Evolutionary conservation across 2,329 filamentous ascomycete genomes (phyloP).

Genomic region (Scedosporium boydii): DNA sequence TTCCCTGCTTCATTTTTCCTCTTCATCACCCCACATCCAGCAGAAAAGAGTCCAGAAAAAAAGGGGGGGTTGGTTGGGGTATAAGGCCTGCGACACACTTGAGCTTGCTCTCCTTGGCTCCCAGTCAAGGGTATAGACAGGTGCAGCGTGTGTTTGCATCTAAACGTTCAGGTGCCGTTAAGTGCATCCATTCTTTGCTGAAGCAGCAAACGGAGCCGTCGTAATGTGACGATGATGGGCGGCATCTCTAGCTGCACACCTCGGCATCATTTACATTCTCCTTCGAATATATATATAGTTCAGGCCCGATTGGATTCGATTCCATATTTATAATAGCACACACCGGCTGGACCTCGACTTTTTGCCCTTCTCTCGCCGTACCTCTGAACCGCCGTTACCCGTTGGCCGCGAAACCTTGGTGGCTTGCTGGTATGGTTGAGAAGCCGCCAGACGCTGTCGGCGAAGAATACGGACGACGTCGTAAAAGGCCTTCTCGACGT

Average conservation of each 20-base stretch:
- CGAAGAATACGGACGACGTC: constrained; percentile 90
- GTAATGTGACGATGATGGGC: neutral
- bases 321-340: neutral
- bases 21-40: neutral
- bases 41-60: neutral
- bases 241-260: neutral
- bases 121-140: neutral
- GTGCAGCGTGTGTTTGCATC: neutral
- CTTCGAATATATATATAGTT: neutral
- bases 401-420: neutral
- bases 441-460: constrained; percentile 53
- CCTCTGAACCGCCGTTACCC: constrained; percentile 18
- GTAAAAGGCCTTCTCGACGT: constrained; percentile 97
- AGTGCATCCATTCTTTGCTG: neutral
- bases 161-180: neutral
- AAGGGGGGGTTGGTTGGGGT: neutral
- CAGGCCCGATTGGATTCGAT: neutral
- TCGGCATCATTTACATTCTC: neutral
- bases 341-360: neutral
- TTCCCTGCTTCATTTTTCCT: neutral
- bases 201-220: neutral
- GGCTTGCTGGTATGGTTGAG: constrained; percentile 12
- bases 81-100: neutral
- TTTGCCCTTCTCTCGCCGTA: constrained; percentile 9
- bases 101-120: neutral